These are phyloP conservation scores for Apophysomyces variabilis DNA, from an alignment of 371 early-diverging fungal genomes.

Conservation along the genomic window DNA sequence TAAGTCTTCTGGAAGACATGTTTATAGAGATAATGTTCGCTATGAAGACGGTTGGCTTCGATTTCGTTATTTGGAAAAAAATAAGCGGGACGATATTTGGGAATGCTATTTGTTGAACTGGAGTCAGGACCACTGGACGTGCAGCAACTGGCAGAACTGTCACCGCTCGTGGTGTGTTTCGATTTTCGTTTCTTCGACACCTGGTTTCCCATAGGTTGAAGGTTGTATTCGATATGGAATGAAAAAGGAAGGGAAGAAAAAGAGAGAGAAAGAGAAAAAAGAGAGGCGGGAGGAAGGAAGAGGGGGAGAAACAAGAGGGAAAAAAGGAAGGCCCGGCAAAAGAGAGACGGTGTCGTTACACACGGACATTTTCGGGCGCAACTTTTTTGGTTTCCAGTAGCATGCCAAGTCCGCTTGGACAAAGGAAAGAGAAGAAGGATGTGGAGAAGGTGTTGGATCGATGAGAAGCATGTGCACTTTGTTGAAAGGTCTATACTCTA, in stretches of 20 bases:
- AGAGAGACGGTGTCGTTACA: background rate
- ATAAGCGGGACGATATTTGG: constrained; percentile 12
- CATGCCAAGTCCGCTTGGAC: background rate
- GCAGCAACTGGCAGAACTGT: constrained; percentile 3
- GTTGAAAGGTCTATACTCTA: too few relatives aligned
- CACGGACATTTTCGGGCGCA: constrained; percentile 1
- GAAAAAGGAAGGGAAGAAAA: background rate
- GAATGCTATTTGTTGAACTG: background rate
- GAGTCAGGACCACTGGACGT: constrained; percentile 10
- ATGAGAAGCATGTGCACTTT: background rate
- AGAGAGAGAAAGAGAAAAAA: background rate
- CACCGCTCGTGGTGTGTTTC: constrained; percentile 4
- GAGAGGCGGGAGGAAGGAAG: background rate
- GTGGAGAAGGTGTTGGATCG: background rate
- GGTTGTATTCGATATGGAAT: constrained; percentile 1
- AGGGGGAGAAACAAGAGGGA: background rate
- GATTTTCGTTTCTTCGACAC: constrained; percentile 13
- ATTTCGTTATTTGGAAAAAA: constrained; percentile 19
- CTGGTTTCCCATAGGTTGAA: constrained; percentile 17
- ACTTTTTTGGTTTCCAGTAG: too few relatives aligned
- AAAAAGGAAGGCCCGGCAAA: background rate
- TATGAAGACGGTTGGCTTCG: constrained; percentile 31
- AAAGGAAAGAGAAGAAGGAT: background rate
- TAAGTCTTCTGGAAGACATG: constrained; percentile 41
- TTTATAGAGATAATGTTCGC: constrained; percentile 38